Base-by-base conservation (phyloP, 2,329 filamentous ascomycete species). In the Hypoxylon rubiginosum region DNA sequence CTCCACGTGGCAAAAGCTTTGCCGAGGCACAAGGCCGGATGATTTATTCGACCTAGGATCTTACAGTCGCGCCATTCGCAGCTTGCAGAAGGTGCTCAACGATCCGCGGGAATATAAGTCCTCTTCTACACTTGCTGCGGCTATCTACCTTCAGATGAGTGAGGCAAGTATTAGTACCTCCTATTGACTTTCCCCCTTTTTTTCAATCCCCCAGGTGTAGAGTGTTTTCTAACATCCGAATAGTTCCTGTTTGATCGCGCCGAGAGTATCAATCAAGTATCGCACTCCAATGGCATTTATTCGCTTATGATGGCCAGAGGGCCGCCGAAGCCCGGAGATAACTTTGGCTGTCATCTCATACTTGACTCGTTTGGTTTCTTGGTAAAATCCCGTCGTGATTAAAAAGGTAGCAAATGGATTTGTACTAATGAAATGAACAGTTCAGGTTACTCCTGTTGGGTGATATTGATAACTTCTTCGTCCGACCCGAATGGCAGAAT, bases 221-320 rank as follows among this genome's bases (percentile, higher is more conserved):
- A 10, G 15, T 48, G 7, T 10, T 39, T 55, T 15, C 45, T 56
- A 41, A 58, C 34, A 1, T 6, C 11, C 15, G 2, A 4, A 3
- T 52, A 68, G 62, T 59, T 48, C 17, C 15, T 62, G 19, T 68
- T 68, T n/a, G 66, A 68, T 43, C 56, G 54, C 30, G 46, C 45
- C 1, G 62, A 55, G 8, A 55, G 55, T 17, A 11, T 53, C n/a
- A 43, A 66, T 46, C 62, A 66, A 45, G 53, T 68, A 54, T 60
- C 62, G 19, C 62, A 66, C 34, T 62, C 45, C 19, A 68, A 68
- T 30, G 62, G 66, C 24, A 62, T 68, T n/a, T 50, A 68, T 45
- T 49, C 58, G n/a, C 51, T 66, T 41, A 39, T 66, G 24, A 56
- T 68, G 46, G 48, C 56, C 4, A 59, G 59, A 17, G 66, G 66